Evolutionary conservation across 2,329 filamentous ascomycete genomes (phyloP).

Genomic region (Colletotrichum tabaci): DNA sequence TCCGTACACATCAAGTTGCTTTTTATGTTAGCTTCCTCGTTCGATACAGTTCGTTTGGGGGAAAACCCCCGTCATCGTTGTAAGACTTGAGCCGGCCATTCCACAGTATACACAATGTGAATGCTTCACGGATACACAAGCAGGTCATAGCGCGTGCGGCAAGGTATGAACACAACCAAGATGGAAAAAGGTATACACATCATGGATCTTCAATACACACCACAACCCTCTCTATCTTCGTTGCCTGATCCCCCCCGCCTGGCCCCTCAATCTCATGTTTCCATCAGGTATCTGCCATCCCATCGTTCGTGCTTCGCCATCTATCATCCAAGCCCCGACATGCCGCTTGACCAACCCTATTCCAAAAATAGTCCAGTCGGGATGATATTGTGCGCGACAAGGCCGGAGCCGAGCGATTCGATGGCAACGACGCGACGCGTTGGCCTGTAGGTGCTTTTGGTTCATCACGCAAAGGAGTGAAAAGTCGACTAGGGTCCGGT

Average conservation of each 20-base stretch:
- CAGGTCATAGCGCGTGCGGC: not conserved
- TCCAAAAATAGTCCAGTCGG: conserved; percentile 29
- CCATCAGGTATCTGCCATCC: conserved; percentile 22
- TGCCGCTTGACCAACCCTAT: conserved; percentile 21
- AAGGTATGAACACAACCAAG: not conserved
- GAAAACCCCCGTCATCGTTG: no score
- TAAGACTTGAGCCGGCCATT: no score
- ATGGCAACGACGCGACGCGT: conserved; percentile 16
- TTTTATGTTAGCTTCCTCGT: no score
- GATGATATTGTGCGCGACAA: conserved; percentile 2
- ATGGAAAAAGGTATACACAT: conserved; percentile 36
- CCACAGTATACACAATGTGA: no score
- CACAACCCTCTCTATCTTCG: conserved; percentile 37
- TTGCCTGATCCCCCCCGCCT: conserved; percentile 28
- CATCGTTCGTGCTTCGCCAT: conserved; percentile 8
- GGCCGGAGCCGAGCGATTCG: conserved; percentile 7
- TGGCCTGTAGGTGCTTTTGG: conserved; percentile 31
- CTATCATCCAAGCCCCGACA: conserved; percentile 29
- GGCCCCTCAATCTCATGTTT: conserved; percentile 25
- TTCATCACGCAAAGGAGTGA: conserved; percentile 46
- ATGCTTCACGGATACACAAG: no score
- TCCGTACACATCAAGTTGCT: no score
- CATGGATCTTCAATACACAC: conserved; percentile 40
- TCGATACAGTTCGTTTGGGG: no score
- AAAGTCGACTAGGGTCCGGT: conserved; percentile 45